These are phyloP conservation scores for Juncus effusus DNA, from an alignment of 176 grass and related monocot genomes.

Conservation along the genomic window DNA sequence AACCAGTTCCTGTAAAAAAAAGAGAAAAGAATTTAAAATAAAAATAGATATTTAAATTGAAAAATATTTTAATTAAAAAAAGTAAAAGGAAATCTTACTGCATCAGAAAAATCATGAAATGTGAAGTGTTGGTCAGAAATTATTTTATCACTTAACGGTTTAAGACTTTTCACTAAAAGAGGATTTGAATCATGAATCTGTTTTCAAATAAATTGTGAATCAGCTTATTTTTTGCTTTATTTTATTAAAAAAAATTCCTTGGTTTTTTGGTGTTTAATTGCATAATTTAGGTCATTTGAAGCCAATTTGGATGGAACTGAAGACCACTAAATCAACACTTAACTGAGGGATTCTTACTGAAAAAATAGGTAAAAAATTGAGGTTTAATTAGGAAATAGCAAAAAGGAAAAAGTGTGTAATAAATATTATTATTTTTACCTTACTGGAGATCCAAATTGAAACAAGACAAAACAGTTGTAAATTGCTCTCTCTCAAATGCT, in stretches of 20 bases:
- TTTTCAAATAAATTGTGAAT: slow-evolving; percentile 10
- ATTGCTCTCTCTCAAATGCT: slow-evolving; percentile 75
- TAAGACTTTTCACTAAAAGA: slow-evolving; percentile 70
- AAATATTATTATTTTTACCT: slow-evolving; percentile 39
- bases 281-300: too few species aligned
- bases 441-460: slow-evolving; percentile 77
- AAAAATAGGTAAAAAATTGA: too few species aligned
- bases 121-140: slow-evolving; percentile 88
- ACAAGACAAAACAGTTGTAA: slow-evolving; percentile 74
- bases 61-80: slow-evolving; percentile 17
- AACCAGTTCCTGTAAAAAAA: slow-evolving; percentile 57
- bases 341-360: too few species aligned
- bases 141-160: slow-evolving; percentile 60
- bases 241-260: background rate
- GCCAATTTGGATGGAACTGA: too few species aligned
- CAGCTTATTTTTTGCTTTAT: background rate
- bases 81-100: slow-evolving; percentile 35
- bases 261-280: too few species aligned
- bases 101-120: slow-evolving; percentile 52
- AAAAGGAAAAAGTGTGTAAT: background rate
- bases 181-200: slow-evolving; percentile 59
- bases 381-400: too few species aligned
- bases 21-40: slow-evolving; percentile 28
- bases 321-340: too few species aligned
- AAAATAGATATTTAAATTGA: too few species aligned